Conservation (phyloP, 306 rosid species). For the Macrotyloma uniflorum region DNA sequence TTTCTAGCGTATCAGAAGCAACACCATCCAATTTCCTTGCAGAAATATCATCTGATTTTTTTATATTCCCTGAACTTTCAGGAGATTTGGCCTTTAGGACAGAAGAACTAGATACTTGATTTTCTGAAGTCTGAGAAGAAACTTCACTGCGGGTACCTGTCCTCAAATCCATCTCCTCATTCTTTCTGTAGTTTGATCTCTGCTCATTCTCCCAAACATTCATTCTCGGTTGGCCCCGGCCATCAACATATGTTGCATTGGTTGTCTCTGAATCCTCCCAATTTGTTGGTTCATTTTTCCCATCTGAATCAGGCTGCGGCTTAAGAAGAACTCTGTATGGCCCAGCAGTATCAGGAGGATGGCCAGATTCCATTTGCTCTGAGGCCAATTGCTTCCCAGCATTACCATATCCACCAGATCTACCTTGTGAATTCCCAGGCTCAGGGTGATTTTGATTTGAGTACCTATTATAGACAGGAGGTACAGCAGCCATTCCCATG, state of each 20-base stretch:
- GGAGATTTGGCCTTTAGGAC: slow-evolving; percentile 49
- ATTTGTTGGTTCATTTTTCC: slow-evolving; percentile 61
- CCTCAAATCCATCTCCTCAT: slow-evolving; percentile 53
- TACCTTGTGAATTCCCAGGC: slow-evolving; percentile 61
- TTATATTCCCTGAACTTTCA: slow-evolving; percentile 45
- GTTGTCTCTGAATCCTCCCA: slow-evolving; percentile 52
- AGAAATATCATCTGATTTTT: slow-evolving; percentile 49
- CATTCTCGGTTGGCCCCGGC: slow-evolving; percentile 51
- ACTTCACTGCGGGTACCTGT: slow-evolving; percentile 44
- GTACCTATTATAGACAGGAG: slow-evolving; percentile 66
- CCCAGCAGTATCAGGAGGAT: slow-evolving; percentile 62
- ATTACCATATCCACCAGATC: slow-evolving; percentile 62
- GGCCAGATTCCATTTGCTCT: slow-evolving; percentile 67
- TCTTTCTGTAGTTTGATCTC: slow-evolving; percentile 58
- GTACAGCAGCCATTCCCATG: slow-evolving; percentile 74
- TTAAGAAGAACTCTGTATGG: slow-evolving; percentile 91
- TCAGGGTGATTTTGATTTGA: slow-evolving; percentile 62
- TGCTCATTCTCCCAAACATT: slow-evolving; percentile 60
- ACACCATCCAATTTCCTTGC: slow-evolving; percentile 52
- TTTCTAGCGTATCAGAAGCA: slow-evolving; percentile 52
- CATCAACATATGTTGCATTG: slow-evolving; percentile 41
- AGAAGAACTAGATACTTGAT: slow-evolving; percentile 49
- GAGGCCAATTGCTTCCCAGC: slow-evolving; percentile 50
- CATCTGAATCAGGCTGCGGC: slow-evolving; percentile 66
- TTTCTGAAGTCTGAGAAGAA: slow-evolving; percentile 52